Evolutionary conservation across 805 yeast species (phyloP).

Genomic region (Suhomyces vadensis): DNA sequence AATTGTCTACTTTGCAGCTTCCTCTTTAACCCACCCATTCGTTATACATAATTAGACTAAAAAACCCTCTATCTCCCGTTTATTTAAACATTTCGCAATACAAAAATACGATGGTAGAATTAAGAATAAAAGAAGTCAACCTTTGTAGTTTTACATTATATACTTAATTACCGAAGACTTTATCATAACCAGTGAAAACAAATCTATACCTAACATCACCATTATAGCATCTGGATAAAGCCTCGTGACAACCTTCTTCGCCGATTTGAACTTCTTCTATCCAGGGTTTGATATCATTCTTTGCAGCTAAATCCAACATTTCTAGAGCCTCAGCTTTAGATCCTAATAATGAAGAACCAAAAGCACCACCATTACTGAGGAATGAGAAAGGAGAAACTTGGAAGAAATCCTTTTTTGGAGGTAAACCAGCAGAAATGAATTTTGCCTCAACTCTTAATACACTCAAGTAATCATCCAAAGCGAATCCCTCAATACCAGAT

Average conservation of each 20-base stretch:
- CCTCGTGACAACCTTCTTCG: conserved; percentile 54
- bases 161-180: conserved; percentile 41
- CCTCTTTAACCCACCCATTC: too few species aligned
- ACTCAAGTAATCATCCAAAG: conserved; percentile 47
- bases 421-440: conserved; percentile 68
- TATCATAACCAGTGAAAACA: conserved; percentile 57
- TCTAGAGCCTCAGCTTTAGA: conserved; percentile 64
- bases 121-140: too few species aligned
- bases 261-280: conserved; percentile 57
- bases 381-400: conserved; percentile 53
- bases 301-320: conserved; percentile 64
- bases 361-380: conserved; percentile 48
- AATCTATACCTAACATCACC: conserved; percentile 67
- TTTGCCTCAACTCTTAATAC: conserved; percentile 58
- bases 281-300: conserved; percentile 61
- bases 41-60: too few species aligned
- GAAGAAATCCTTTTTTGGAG: conserved; percentile 46
- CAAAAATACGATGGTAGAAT: too few species aligned
- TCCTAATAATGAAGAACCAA: conserved; percentile 63
- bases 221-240: conserved; percentile 51
- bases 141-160: too few species aligned
- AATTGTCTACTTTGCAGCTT: too few species aligned
- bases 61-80: too few species aligned
- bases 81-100: too few species aligned
- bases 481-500: conserved; percentile 50